Conservation (phyloP, 441 rosid species). For the Arabidopsis hybrid region DNA sequence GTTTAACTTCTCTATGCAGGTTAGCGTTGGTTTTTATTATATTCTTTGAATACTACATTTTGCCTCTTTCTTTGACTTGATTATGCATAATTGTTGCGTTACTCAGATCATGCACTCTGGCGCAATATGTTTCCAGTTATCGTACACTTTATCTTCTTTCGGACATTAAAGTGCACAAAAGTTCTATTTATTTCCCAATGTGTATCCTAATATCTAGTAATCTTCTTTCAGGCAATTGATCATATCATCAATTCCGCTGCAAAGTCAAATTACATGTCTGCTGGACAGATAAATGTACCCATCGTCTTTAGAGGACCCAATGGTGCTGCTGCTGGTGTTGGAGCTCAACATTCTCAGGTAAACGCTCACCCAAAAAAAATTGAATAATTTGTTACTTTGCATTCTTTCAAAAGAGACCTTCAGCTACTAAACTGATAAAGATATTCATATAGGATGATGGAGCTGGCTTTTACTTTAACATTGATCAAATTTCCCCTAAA, state of each 20-base stretch:
- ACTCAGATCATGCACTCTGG: conserved; percentile 5
- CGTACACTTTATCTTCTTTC: not conserved
- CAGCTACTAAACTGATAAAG: conserved; percentile 1
- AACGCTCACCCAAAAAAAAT: conserved; percentile 6
- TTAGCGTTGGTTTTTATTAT: conserved; percentile 30
- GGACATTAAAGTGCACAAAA: not conserved
- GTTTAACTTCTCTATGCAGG: conserved; percentile 97
- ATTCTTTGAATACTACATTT: not conserved
- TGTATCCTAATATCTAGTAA: conserved; percentile 14
- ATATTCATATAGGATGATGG: conserved; percentile 19
- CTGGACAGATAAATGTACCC: conserved; percentile 83
- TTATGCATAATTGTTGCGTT: conserved; percentile 10
- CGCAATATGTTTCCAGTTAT: conserved; percentile 13
- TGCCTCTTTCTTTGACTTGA: conserved; percentile 9
- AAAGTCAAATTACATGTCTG: conserved; percentile 91
- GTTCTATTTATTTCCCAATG: not conserved
- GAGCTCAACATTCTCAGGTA: conserved; percentile 76
- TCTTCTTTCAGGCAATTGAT: conserved; percentile 76
- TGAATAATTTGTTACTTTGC: conserved; percentile 5
- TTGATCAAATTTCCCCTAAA: not conserved
- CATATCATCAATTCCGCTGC: conserved; percentile 96
- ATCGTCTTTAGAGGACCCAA: conserved; percentile 96
- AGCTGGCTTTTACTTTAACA: conserved; percentile 19
- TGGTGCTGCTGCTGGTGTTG: conserved; percentile 99
- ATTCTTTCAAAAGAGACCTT: not conserved